Percentiles rank a stretch among this genome's conserved stretches.
Conservation (phyloP, 495 filamentous ascomycete genomes). For the Penicillium canescens region DNA sequence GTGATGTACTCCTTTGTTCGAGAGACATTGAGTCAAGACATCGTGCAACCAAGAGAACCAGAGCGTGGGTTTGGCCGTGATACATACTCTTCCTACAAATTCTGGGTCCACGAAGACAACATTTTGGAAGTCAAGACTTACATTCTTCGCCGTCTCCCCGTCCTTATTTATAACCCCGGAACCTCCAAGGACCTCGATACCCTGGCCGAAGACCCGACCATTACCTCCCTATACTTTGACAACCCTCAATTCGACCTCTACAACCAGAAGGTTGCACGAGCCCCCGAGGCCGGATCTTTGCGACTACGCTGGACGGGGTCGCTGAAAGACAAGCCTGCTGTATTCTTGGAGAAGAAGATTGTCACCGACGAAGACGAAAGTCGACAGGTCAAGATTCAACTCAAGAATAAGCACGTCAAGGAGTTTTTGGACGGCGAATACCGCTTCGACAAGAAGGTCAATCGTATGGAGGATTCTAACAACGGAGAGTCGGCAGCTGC, state of each 20-base stretch:
- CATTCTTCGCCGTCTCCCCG: slow-evolving; percentile 84
- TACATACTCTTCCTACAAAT: slow-evolving; percentile 89
- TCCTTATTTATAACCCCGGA: slow-evolving; percentile 88
- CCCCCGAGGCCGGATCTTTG: slow-evolving; percentile 76
- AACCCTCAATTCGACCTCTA: slow-evolving; percentile 83
- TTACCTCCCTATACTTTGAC: slow-evolving; percentile 96
- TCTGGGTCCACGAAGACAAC: slow-evolving; percentile 96
- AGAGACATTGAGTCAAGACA: slow-evolving; percentile 66
- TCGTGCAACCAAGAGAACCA: slow-evolving; percentile 38
- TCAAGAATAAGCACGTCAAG: slow-evolving; percentile 94
- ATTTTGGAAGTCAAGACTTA: slow-evolving; percentile 93
- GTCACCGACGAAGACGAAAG: slow-evolving; percentile 72
- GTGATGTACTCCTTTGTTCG: slow-evolving; percentile 94
- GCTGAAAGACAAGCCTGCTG: slow-evolving; percentile 70
- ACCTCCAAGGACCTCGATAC: slow-evolving; percentile 76
- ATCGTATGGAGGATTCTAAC: slow-evolving; percentile 73
- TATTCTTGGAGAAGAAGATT: slow-evolving; percentile 87
- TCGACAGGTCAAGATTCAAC: slow-evolving; percentile 71
- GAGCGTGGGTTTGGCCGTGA: slow-evolving; percentile 53
- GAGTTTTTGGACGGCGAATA: slow-evolving; percentile 85
- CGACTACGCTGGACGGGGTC: slow-evolving; percentile 92
- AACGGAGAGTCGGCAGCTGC: slow-evolving; percentile 60
- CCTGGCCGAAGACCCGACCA: slow-evolving; percentile 77
- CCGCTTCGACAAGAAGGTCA: slow-evolving; percentile 84
- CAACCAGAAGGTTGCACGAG: slow-evolving; percentile 75